Percentiles rank a stretch among this genome's conserved stretches.
phyloP scores from a whole-genome alignment of 106 monocot genomes.

The Dendrobium catenatum region DNA sequence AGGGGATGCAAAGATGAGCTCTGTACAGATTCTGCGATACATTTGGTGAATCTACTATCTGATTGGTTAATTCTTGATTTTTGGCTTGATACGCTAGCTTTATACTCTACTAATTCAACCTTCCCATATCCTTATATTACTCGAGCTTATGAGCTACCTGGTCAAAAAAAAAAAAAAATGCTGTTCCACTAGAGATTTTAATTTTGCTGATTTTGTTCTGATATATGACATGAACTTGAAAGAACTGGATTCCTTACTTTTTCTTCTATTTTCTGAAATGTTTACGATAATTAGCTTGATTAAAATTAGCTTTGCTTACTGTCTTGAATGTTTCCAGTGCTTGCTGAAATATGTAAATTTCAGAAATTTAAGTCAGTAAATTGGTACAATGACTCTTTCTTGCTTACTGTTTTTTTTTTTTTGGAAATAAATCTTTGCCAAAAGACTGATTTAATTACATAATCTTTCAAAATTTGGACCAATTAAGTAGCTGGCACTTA shows the following conservation, averaged over 20 bases:
- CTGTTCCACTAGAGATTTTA: not conserved
- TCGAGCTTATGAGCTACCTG: no score
- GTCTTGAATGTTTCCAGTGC: not conserved
- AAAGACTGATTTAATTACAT: no score
- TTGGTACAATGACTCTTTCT: no score
- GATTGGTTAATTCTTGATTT: not conserved
- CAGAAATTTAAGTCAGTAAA: no score
- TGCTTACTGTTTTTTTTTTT: no score
- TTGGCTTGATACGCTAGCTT: no score
- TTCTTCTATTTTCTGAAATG: not conserved
- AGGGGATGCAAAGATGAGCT: constrained; percentile 10
- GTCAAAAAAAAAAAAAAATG: no score
- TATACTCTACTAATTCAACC: not conserved
- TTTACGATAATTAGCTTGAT: not conserved
- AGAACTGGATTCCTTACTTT: not conserved
- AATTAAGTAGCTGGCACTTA: no score
- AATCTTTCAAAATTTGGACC: no score
- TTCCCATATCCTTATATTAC: not conserved
- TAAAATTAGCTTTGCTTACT: not conserved
- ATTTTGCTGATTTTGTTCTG: not conserved
- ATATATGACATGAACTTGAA: not conserved
- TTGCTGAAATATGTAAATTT: not conserved
- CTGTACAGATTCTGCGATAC: constrained; percentile 3
- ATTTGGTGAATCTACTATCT: not conserved
- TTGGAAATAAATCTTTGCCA: no score